These are phyloP conservation scores for Carex myosuroides DNA, from an alignment of 176 grass and related monocot genomes.

Conservation along the genomic window DNA sequence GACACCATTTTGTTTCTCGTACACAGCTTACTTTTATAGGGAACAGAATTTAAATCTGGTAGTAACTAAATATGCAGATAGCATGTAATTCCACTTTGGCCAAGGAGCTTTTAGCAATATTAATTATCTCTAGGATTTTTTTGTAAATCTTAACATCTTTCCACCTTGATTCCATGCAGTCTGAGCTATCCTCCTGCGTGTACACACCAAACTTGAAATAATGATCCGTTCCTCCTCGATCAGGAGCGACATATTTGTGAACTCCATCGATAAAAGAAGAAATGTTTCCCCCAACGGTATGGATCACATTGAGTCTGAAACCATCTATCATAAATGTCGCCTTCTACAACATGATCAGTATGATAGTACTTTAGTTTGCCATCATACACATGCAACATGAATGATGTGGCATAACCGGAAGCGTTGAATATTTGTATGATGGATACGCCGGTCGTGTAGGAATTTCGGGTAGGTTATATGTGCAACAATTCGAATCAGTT, in stretches of 20 bases:
- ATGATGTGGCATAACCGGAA: constrained; percentile 5
- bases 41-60: background rate
- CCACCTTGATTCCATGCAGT: constrained; percentile 31
- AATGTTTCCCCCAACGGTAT: constrained; percentile 22
- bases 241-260: background rate
- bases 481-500: too few relatives aligned
- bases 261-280: constrained; percentile 27
- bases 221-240: constrained; percentile 14
- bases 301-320: constrained; percentile 49
- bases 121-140: background rate
- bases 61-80: background rate
- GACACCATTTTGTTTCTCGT: too few relatives aligned
- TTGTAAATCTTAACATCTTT: constrained; percentile 33
- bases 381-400: constrained; percentile 48
- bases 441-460: constrained; percentile 3
- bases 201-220: constrained; percentile 47
- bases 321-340: constrained; percentile 26
- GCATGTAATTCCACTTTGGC: background rate
- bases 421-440: constrained; percentile 47
- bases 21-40: background rate
- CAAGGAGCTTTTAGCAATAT: background rate
- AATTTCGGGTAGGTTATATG: too few relatives aligned
- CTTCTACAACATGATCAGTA: constrained; percentile 24
- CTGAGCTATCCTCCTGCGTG: constrained; percentile 26
- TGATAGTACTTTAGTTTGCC: constrained; percentile 30